Percentiles rank a stretch among this genome's conserved stretches.
Conservation (phyloP, 768 basidiomycete species). For the Lentinula aciculospora region DNA sequence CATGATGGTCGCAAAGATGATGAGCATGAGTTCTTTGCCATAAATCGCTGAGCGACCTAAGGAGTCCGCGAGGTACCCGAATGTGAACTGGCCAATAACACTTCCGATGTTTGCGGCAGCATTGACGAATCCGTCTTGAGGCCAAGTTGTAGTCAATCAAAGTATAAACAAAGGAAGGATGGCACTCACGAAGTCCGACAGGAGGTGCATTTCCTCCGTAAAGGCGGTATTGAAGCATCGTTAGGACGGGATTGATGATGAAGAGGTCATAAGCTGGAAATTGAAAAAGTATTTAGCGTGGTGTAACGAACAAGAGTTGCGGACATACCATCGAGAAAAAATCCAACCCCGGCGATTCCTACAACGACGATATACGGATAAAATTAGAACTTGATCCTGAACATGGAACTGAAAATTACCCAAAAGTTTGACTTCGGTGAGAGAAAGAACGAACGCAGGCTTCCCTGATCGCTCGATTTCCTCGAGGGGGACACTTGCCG, state of each 20-base stretch:
- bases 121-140: slow-evolving; percentile 48
- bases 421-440: slow-evolving; percentile 49
- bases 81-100: slow-evolving; percentile 63
- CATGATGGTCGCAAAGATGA: slow-evolving; percentile 73
- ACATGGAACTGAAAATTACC: slow-evolving; percentile 41
- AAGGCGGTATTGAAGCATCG: slow-evolving; percentile 62
- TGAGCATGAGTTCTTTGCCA: slow-evolving; percentile 76
- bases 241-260: slow-evolving; percentile 65
- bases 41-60: slow-evolving; percentile 69
- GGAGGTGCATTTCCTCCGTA: slow-evolving; percentile 51
- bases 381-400: not conserved
- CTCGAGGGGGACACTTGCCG: not conserved
- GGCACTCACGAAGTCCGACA: slow-evolving; percentile 33
- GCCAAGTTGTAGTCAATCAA: not conserved
- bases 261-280: slow-evolving; percentile 61
- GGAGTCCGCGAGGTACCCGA: slow-evolving; percentile 62
- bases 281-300: not conserved
- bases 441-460: slow-evolving; percentile 33
- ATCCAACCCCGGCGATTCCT: slow-evolving; percentile 36
- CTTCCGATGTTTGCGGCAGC: slow-evolving; percentile 68
- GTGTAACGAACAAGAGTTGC: not conserved
- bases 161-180: slow-evolving; percentile 15
- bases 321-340: slow-evolving; percentile 61
- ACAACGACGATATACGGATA: not conserved
- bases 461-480: slow-evolving; percentile 3